Percentiles rank a stretch among this genome's conserved stretches.
Evolutionary conservation across 1,139 yeast genomes (phyloP).

Genomic region (Taphrina deformans): DNA sequence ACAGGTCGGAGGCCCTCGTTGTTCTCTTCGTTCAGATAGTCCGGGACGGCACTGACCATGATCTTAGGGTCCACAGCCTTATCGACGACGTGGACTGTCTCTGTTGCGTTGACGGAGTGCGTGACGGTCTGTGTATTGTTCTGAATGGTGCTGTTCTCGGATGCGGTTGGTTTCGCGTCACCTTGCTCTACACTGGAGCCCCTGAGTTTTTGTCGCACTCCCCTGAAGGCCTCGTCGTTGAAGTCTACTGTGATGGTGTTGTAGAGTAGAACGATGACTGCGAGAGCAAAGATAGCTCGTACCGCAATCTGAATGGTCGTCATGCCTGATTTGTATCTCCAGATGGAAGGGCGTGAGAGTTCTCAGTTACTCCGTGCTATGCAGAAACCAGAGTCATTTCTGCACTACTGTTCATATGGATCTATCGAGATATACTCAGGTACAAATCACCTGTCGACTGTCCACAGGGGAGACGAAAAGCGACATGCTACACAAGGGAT

Average conservation of each 20-base stretch:
- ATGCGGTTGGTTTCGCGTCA: too few relatives aligned
- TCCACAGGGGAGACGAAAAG: too few relatives aligned
- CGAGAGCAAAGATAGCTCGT: neutral
- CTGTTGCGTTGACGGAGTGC: neutral
- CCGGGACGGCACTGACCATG: neutral
- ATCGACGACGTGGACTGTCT: neutral
- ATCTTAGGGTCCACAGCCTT: neutral
- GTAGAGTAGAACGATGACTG: neutral
- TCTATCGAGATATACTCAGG: too few relatives aligned
- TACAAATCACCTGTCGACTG: too few relatives aligned
- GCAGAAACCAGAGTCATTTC: too few relatives aligned
- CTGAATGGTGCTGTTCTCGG: too few relatives aligned
- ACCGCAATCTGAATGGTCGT: neutral
- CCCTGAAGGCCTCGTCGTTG: neutral
- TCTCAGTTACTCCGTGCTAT: too few relatives aligned
- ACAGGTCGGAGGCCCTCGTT: neutral
- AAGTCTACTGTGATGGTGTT: neutral
- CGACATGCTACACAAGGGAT: too few relatives aligned
- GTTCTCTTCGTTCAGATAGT: neutral
- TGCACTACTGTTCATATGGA: too few relatives aligned
- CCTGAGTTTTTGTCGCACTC: neutral
- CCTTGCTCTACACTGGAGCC: too few relatives aligned
- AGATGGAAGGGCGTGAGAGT: too few relatives aligned
- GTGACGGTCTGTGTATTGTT: neutral
- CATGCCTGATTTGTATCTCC: neutral